Conservation (phyloP, 768 basidiomycete species). For the Boletus vinaceobasis region DNA sequence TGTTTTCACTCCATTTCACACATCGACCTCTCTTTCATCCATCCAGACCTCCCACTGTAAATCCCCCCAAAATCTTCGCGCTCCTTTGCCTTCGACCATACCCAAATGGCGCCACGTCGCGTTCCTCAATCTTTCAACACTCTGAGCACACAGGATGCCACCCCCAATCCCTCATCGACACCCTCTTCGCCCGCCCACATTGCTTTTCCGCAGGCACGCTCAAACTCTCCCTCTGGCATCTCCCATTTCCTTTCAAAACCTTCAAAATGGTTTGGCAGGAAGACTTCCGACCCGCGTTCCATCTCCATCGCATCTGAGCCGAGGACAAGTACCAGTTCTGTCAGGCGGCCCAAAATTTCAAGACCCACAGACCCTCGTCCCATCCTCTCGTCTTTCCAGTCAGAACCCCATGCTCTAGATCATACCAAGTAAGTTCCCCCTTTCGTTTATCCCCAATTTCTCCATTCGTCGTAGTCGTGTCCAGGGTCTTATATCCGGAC, state of each 20-base stretch:
- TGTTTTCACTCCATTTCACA: not conserved
- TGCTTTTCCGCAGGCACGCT: constrained; percentile 46
- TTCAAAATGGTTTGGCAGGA: constrained; percentile 69
- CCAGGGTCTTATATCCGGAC: not conserved
- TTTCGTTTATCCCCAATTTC: not conserved
- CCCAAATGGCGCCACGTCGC: constrained; percentile 50
- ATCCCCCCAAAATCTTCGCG: constrained; percentile 9
- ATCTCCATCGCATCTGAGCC: constrained; percentile 42
- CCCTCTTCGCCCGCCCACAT: constrained; percentile 36
- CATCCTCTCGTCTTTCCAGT: constrained; percentile 46
- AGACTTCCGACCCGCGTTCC: constrained; percentile 51
- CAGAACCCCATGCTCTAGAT: constrained; percentile 47
- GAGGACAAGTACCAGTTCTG: constrained; percentile 45
- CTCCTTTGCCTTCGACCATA: constrained; percentile 4
- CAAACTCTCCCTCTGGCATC: constrained; percentile 62
- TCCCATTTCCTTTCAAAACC: constrained; percentile 65
- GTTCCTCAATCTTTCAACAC: constrained; percentile 37
- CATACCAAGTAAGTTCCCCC: constrained; percentile 49
- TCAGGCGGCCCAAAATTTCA: constrained; percentile 76
- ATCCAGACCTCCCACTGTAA: not conserved
- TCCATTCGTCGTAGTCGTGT: constrained; percentile 6
- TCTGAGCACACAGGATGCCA: constrained; percentile 37
- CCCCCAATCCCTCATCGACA: constrained; percentile 11
- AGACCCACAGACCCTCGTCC: constrained; percentile 81
- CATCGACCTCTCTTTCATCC: not conserved